A percentile compares a stretch with the other conserved stretches of the same genome.
Evolutionary conservation across 2,329 filamentous ascomycete species (phyloP).

Genomic region (Calcarisporium arbuscula): DNA sequence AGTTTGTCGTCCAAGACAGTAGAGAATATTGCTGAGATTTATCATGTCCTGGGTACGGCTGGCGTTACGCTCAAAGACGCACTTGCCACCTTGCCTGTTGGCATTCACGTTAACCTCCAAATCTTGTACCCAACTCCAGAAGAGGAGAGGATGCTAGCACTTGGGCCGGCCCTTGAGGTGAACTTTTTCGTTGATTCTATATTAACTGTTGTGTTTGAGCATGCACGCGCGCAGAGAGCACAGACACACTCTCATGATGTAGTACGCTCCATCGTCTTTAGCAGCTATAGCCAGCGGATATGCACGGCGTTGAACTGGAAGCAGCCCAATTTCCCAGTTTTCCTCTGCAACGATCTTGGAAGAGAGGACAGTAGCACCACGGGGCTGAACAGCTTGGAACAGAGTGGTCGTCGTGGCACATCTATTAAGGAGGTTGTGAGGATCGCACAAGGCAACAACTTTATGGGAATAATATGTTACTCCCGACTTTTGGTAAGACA

Average conservation of each 20-base stretch:
- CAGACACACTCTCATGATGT: slow-evolving; percentile 62
- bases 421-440: slow-evolving; percentile 94
- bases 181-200: slow-evolving; percentile 83
- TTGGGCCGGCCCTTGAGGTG: slow-evolving; percentile 73
- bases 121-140: slow-evolving; percentile 74
- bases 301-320: slow-evolving; percentile 98
- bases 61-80: slow-evolving; percentile 77
- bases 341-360: slow-evolving; percentile 89
- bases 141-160: slow-evolving; percentile 63
- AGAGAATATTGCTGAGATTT: slow-evolving; percentile 56
- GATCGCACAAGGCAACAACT: slow-evolving; percentile 91
- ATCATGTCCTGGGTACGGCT: slow-evolving; percentile 65
- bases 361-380: slow-evolving; percentile 43
- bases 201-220: slow-evolving; percentile 81
- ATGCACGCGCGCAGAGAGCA: slow-evolving; percentile 62
- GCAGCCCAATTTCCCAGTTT: slow-evolving; percentile 94
- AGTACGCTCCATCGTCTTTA: slow-evolving; percentile 85
- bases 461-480: slow-evolving; percentile 94
- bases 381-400: slow-evolving; percentile 29
- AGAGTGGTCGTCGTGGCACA: slow-evolving; percentile 62
- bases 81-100: slow-evolving; percentile 64
- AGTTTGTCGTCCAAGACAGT: slow-evolving; percentile 39
- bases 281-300: slow-evolving; percentile 81
- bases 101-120: slow-evolving; percentile 87
- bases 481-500: slow-evolving; percentile 72